Evolutionary conservation across 2,329 filamentous ascomycete species (phyloP).

Genomic region (Venturia aucupariae): DNA sequence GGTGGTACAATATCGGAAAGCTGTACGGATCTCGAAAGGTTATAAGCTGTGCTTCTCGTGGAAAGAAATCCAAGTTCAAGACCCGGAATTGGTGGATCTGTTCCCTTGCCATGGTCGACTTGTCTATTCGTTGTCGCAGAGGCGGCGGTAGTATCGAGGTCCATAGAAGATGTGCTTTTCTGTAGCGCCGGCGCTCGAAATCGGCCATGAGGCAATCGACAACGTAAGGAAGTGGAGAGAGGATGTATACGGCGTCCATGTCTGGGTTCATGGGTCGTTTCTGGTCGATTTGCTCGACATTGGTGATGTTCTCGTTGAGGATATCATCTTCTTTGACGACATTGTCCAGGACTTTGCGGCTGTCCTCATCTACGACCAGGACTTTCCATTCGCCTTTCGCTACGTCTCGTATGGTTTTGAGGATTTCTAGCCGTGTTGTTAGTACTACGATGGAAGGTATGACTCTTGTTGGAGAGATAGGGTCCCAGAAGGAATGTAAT

Average conservation of each 20-base stretch:
- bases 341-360: slow-evolving; percentile 81
- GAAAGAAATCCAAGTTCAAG: slow-evolving; percentile 79
- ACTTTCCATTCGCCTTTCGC: slow-evolving; percentile 73
- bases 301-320: slow-evolving; percentile 90
- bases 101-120: slow-evolving; percentile 57
- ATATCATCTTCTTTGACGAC: slow-evolving; percentile 93
- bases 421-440: slow-evolving; percentile 12
- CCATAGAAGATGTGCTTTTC: slow-evolving; percentile 75
- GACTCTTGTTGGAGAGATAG: neutral
- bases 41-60: slow-evolving; percentile 81
- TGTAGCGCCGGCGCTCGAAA: slow-evolving; percentile 75
- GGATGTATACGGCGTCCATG: slow-evolving; percentile 91
- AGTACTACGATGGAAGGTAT: neutral
- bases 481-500: neutral
- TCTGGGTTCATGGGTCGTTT: slow-evolving; percentile 71
- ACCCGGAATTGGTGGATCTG: slow-evolving; percentile 74
- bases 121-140: slow-evolving; percentile 65
- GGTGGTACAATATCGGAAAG: slow-evolving; percentile 87
- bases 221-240: slow-evolving; percentile 77
- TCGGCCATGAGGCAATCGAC: slow-evolving; percentile 92
- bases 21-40: slow-evolving; percentile 94
- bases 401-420: slow-evolving; percentile 10
- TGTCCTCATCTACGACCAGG: slow-evolving; percentile 75
- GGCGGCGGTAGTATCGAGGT: slow-evolving; percentile 63
- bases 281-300: slow-evolving; percentile 90